Base-by-base conservation (phyloP, 176 grass and related monocot genomes). In the Musa beccarii region DNA sequence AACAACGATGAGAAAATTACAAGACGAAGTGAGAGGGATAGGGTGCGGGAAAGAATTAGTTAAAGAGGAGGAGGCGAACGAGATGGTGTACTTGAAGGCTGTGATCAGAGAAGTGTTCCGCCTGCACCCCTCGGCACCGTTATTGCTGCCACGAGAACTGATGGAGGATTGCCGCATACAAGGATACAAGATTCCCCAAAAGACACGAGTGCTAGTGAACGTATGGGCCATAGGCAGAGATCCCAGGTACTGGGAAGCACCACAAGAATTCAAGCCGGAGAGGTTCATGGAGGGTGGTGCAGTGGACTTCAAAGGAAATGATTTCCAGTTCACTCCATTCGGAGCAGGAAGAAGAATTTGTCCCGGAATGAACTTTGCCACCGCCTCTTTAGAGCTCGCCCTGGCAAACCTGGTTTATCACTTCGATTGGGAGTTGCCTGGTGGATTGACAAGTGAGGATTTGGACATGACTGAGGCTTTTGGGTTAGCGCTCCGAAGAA, bases 261-360 rank as follows among this genome's bases (percentile, higher is more conserved):
- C 90, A 2, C 76, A 81, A 1, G 83, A 88, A 19, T 91, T 91
- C 71, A 0, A n/a, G 61, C 89, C 89, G 1, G 83, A 85, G 77
- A 67, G 83, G 69, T 88, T 84, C 9, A 56, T 64, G 2, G 72
- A 69, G 34, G 34, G 34, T 21, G 57, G 19, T n/a, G 12, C 26
- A 13, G 52, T n/a, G 8, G 64, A 86, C 57, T 89, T 73, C 73
- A 81, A 2, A 0, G 84, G 82, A 2, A 72, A 76, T 17, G 80
- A 93, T 63, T 85, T 90, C 53, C 66, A 56, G 76, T 84, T 81
- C 9, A 77, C 90, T 23, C 83, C 91, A 13, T 94, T 94, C 50
- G 87, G 91, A 8, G 72, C 74, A 0, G 91, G 91, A 6, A 79
- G 91, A 53, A 81, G 91, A 23, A 82, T 72, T 15, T 93, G 91